Conservation (phyloP, 2,329 filamentous ascomycete species). For the Aspergillus sp. region DNA sequence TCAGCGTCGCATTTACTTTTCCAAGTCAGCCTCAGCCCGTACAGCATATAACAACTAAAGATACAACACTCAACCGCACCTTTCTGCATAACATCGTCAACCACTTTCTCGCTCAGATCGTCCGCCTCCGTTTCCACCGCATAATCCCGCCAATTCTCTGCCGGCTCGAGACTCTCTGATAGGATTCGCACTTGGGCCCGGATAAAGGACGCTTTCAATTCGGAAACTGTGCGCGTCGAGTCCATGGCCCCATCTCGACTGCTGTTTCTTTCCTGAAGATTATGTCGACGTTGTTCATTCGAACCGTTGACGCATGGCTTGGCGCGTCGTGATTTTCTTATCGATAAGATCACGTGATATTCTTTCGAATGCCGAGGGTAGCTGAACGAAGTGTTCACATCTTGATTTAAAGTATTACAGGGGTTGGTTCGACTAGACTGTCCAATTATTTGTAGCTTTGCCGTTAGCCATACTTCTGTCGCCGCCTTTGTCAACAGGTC, state of each 20-base stretch:
- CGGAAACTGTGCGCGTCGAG: slow-evolving; percentile 39
- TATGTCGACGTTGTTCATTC: background rate
- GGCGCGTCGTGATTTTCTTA: background rate
- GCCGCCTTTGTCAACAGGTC: too few relatives aligned
- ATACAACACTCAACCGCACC: slow-evolving; percentile 25
- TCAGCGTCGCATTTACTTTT: slow-evolving; percentile 46
- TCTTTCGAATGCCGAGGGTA: background rate
- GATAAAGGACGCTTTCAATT: slow-evolving; percentile 47
- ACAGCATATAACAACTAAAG: background rate
- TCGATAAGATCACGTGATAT: slow-evolving; percentile 13
- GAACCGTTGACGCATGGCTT: background rate
- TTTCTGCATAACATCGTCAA: slow-evolving; percentile 47
- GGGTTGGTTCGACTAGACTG: background rate
- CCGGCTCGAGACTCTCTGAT: slow-evolving; percentile 42
- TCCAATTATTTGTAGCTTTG: background rate
- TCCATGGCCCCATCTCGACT: slow-evolving; percentile 28
- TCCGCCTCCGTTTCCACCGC: slow-evolving; percentile 36
- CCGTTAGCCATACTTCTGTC: too few relatives aligned
- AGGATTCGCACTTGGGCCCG: slow-evolving; percentile 47
- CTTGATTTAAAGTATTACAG: background rate
- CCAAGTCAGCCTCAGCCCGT: background rate
- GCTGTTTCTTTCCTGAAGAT: background rate
- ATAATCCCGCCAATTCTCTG: slow-evolving; percentile 42
- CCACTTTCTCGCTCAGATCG: slow-evolving; percentile 42
- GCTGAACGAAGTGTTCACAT: background rate